Percentiles rank a stretch among this genome's conserved stretches.
These are phyloP conservation scores for Raphidocelis subcapitata DNA, from an alignment of 139 green algal genomes.

Conservation along the genomic window DNA sequence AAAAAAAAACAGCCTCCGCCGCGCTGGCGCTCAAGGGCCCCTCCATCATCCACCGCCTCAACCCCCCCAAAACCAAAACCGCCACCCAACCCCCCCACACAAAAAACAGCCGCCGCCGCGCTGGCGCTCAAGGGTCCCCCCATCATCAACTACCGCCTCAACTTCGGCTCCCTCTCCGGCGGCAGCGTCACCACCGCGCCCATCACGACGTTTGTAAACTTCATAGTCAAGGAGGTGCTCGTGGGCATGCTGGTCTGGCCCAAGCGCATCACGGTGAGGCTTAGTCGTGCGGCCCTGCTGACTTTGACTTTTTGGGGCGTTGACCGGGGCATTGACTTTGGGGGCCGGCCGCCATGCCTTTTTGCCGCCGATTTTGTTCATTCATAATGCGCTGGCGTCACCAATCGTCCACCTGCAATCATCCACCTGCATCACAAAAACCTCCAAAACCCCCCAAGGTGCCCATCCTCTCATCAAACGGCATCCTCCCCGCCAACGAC, in stretches of 20 bases:
- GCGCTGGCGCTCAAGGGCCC: constrained; percentile 32
- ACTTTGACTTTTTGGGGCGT: too few relatives aligned
- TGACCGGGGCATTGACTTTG: too few relatives aligned
- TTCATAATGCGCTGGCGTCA: too few relatives aligned
- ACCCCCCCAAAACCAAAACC: background rate
- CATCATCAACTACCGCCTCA: constrained; percentile 55
- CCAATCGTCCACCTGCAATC: background rate
- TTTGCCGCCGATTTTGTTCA: too few relatives aligned
- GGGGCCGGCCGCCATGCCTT: too few relatives aligned
- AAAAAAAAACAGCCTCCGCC: constrained; percentile 26
- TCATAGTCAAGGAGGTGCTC: constrained; percentile 42
- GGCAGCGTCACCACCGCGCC: constrained; percentile 28
- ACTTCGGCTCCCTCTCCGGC: constrained; percentile 47
- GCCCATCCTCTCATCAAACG: constrained; percentile 18
- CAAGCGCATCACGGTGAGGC: constrained; percentile 44
- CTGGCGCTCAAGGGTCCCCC: constrained; percentile 40
- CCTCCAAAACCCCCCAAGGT: background rate
- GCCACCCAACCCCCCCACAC: background rate
- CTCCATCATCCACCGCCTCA: background rate
- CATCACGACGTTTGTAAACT: constrained; percentile 48
- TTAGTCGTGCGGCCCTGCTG: constrained; percentile 18
- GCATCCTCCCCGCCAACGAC: constrained; percentile 17
- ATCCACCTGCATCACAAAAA: background rate
- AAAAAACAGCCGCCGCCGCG: constrained; percentile 36
- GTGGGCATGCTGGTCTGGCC: constrained; percentile 46